phyloP scores from a whole-genome alignment of 116 monocot genomes.

The Thalassia testudinum region DNA sequence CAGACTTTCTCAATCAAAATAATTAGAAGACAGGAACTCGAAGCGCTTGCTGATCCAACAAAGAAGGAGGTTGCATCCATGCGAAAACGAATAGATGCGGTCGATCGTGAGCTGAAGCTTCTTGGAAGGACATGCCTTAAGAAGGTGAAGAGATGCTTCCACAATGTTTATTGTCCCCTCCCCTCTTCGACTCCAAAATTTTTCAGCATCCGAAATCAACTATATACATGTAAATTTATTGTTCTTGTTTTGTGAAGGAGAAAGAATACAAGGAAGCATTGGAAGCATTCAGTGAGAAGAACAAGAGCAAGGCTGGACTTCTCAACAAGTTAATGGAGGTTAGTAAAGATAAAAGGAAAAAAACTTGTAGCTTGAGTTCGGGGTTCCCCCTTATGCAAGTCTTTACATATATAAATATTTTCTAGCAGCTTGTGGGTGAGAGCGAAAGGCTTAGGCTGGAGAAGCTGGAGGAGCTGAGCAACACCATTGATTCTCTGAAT shows the following conservation, averaged over 20 bases:
- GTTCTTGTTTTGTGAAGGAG: conserved; percentile 33
- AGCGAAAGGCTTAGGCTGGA: conserved; percentile 80
- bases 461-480: conserved; percentile 81
- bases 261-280: conserved; percentile 88
- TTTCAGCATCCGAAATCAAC: background rate
- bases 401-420: too few species aligned
- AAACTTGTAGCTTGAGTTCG: conserved; percentile 45
- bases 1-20: too few species aligned
- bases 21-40: conserved; percentile 45
- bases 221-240: too few species aligned
- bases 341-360: conserved; percentile 8
- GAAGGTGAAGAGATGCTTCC: conserved; percentile 31
- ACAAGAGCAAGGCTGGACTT: conserved; percentile 68
- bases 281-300: conserved; percentile 79
- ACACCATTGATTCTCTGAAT: conserved; percentile 36
- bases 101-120: conserved; percentile 75
- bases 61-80: conserved; percentile 67
- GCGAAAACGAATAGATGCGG: conserved; percentile 64
- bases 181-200: background rate
- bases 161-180: background rate
- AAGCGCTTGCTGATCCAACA: conserved; percentile 83
- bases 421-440: conserved; percentile 53
- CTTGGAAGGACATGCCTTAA: conserved; percentile 70
- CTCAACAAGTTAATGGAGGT: conserved; percentile 77
- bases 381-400: too few species aligned